These are phyloP conservation scores for Maudiozyma serrabonitensis DNA, from an alignment of 805 yeast genomes.

Conservation along the genomic window DNA sequence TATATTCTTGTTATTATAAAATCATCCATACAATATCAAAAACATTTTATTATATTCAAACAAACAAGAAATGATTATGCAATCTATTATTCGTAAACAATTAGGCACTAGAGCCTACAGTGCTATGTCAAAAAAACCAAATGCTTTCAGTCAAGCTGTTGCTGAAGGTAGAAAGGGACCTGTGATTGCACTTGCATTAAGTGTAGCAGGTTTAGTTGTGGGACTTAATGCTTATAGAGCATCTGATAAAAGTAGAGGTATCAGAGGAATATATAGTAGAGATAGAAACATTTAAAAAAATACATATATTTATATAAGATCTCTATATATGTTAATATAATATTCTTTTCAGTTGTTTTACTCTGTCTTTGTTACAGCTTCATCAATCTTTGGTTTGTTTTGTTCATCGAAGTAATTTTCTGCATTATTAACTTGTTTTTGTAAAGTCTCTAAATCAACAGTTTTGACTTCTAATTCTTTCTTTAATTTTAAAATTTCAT, in stretches of 20 bases:
- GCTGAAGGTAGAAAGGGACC: neutral
- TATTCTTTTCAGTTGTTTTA: neutral
- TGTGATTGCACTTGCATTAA: neutral
- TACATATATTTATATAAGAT: neutral
- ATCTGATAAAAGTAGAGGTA: conserved; percentile 5
- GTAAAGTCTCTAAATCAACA: conserved; percentile 37
- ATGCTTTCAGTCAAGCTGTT: neutral
- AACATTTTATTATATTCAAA: neutral
- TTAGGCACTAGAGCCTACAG: neutral
- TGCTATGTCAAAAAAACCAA: neutral
- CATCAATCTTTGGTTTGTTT: neutral
- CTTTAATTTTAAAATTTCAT: conserved; percentile 30
- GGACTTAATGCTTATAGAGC: neutral
- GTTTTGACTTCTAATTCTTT: conserved; percentile 33
- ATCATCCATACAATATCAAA: no score
- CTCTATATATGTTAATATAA: neutral
- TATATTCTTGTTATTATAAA: no score
- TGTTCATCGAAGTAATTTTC: conserved; percentile 40
- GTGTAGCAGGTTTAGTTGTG: conserved; percentile 1
- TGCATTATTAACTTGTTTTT: conserved; percentile 42
- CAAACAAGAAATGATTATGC: neutral
- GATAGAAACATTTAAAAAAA: conserved; percentile 6
- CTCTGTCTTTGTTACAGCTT: neutral
- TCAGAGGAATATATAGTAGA: conserved; percentile 12
- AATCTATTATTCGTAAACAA: neutral